phyloP scores from a whole-genome alignment of 192 early-diverging fungal genomes.

The Allomyces javanicus region DNA sequence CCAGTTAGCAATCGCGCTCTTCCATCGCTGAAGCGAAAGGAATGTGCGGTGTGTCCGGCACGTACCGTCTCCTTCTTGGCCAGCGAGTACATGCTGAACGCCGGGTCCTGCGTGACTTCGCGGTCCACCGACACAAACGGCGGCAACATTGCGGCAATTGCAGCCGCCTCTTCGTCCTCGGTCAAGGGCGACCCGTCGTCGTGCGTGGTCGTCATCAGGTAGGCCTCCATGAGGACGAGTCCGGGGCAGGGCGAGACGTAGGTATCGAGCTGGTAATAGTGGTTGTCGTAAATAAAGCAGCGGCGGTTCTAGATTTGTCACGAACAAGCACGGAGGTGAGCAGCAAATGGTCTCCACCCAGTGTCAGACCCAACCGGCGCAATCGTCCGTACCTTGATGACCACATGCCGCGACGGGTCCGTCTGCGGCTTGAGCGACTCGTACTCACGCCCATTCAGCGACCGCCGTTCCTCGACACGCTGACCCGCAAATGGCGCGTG shows the following conservation, averaged over 20 bases:
- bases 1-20: too few relatives aligned
- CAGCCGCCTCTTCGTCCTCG: neutral
- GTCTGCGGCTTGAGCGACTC: slow-evolving; percentile 11
- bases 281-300: slow-evolving; percentile 20
- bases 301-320: slow-evolving; percentile 10
- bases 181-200: neutral
- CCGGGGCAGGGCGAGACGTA: slow-evolving; percentile 11
- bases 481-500: slow-evolving; percentile 12
- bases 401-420: slow-evolving; percentile 13
- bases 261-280: slow-evolving; percentile 22
- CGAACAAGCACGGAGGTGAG: slow-evolving; percentile 1
- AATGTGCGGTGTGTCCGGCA: too few relatives aligned
- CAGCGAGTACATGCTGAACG: neutral
- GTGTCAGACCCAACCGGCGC: too few relatives aligned
- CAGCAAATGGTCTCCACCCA: too few relatives aligned
- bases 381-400: slow-evolving; percentile 5
- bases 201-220: neutral
- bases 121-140: neutral
- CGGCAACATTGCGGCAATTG: neutral
- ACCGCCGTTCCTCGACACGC: slow-evolving; percentile 18
- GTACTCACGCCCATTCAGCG: slow-evolving; percentile 15
- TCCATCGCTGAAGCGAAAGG: too few relatives aligned
- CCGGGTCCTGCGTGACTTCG: neutral
- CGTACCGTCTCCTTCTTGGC: neutral
- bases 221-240: slow-evolving; percentile 15